These are phyloP conservation scores for Naegleria fowleri DNA, from an alignment of 208 protist species.

Conservation along the genomic window DNA sequence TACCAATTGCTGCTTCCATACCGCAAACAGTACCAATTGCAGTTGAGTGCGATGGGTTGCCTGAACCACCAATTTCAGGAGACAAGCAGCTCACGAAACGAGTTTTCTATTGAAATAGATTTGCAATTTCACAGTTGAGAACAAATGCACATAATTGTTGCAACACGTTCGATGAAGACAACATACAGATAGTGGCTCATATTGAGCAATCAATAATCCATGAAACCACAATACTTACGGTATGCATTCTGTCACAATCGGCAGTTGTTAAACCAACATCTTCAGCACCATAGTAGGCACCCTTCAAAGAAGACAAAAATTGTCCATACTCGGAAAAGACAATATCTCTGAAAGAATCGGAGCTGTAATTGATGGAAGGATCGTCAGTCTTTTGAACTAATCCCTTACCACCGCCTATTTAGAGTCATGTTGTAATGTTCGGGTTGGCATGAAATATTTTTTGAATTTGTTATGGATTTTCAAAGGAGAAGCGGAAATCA, in stretches of 20 bases:
- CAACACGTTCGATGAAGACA: too few species aligned
- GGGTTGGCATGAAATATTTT: too few species aligned
- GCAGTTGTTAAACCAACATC: neutral
- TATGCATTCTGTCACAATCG: neutral
- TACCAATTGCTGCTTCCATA: neutral
- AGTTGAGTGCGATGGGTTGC: neutral
- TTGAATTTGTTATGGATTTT: too few species aligned
- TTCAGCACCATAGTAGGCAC: slow-evolving; percentile 15
- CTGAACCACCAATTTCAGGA: neutral
- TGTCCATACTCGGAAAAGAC: neutral
- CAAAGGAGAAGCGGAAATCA: too few species aligned
- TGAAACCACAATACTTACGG: neutral
- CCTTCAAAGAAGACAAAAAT: neutral
- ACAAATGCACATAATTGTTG: too few species aligned
- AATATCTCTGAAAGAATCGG: neutral
- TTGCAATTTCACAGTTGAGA: too few species aligned
- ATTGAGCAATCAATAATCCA: neutral
- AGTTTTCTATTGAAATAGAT: neutral
- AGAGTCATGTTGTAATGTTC: too few species aligned
- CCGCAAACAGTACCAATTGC: neutral
- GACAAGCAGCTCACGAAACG: neutral
- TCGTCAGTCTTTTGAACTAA: neutral
- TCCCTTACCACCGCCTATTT: slow-evolving; percentile 7
- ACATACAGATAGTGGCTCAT: too few species aligned
- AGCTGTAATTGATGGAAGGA: neutral